Evolutionary conservation across 768 basidiomycete species (phyloP).

Genomic region (Cystobasidiopsis lactophilus): DNA sequence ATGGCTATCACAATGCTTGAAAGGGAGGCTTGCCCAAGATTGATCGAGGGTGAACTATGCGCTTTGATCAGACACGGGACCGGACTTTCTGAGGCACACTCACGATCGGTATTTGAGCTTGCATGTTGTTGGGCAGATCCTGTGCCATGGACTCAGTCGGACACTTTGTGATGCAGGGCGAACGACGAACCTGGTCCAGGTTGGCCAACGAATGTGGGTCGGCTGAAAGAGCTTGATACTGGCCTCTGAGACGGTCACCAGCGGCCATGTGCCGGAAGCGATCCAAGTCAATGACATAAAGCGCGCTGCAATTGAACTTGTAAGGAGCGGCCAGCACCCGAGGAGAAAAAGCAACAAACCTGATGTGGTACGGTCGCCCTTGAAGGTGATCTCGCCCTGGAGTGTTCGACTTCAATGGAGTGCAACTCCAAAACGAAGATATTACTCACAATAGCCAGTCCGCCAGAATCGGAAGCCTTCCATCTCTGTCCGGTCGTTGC

Average conservation of each 20-base stretch:
- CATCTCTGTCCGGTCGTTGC: slow-evolving; percentile 79
- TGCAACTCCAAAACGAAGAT: no score
- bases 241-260: slow-evolving; percentile 67
- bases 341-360: slow-evolving; percentile 27
- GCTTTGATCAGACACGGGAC: not conserved
- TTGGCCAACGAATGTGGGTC: slow-evolving; percentile 89
- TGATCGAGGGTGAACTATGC: slow-evolving; percentile 59
- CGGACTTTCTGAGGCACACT: no score
- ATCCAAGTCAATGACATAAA: slow-evolving; percentile 88
- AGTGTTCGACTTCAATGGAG: not conserved
- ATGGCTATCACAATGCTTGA: slow-evolving; percentile 96
- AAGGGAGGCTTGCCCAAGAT: no score
- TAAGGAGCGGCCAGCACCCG: not conserved
- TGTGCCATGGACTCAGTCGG: not conserved
- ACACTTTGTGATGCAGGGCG: not conserved
- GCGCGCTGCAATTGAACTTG: slow-evolving; percentile 43
- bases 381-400: slow-evolving; percentile 57
- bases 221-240: slow-evolving; percentile 79
- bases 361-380: slow-evolving; percentile 82
- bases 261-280: slow-evolving; percentile 62
- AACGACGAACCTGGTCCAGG: slow-evolving; percentile 59
- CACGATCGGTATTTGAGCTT: slow-evolving; percentile 77
- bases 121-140: slow-evolving; percentile 93
- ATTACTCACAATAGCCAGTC: slow-evolving; percentile 44
- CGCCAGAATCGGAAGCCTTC: slow-evolving; percentile 99